Percentiles rank a stretch among this genome's conserved stretches.
These are phyloP conservation scores for Nannizziopsis barbatae DNA, from an alignment of 2,329 filamentous ascomycete species.

Conservation along the genomic window DNA sequence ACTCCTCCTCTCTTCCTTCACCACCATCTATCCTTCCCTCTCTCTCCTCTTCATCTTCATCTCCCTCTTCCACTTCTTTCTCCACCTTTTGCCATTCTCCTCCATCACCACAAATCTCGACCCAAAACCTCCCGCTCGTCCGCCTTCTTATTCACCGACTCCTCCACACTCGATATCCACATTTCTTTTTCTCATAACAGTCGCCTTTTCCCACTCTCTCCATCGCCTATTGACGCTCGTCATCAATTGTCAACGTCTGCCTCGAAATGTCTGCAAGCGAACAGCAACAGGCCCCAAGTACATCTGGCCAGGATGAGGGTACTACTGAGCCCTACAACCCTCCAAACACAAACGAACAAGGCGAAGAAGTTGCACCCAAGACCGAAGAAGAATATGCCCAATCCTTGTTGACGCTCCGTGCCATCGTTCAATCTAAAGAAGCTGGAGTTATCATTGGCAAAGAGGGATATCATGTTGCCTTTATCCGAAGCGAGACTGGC, in stretches of 20 bases:
- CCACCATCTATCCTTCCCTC: constrained; percentile 15
- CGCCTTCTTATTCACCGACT: constrained; percentile 25
- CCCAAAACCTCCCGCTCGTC: constrained; percentile 19
- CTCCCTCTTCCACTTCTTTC: constrained; percentile 18
- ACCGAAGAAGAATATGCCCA: constrained; percentile 95
- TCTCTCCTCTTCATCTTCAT: constrained; percentile 17
- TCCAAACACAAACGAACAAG: constrained; percentile 52
- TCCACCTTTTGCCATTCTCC: constrained; percentile 15
- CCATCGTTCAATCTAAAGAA: constrained; percentile 97
- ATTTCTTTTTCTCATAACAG: not conserved
- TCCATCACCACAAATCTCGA: constrained; percentile 5
- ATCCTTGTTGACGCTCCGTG: constrained; percentile 83
- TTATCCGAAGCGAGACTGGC: constrained; percentile 91
- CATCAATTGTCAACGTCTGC: not conserved
- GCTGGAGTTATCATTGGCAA: constrained; percentile 99
- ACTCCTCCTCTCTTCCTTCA: constrained; percentile 17
- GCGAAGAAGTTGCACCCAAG: constrained; percentile 68
- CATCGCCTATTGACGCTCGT: not conserved
- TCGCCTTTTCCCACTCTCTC: not conserved
- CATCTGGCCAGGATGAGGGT: constrained; percentile 49
- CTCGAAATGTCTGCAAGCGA: constrained; percentile 52
- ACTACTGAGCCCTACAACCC: constrained; percentile 53
- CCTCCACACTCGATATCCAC: constrained; percentile 12
- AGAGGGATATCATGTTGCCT: constrained; percentile 94
- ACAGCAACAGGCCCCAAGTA: constrained; percentile 24